These are phyloP conservation scores for Alternaria ventricosa DNA, from an alignment of 2,329 filamentous ascomycete species.

Conservation along the genomic window DNA sequence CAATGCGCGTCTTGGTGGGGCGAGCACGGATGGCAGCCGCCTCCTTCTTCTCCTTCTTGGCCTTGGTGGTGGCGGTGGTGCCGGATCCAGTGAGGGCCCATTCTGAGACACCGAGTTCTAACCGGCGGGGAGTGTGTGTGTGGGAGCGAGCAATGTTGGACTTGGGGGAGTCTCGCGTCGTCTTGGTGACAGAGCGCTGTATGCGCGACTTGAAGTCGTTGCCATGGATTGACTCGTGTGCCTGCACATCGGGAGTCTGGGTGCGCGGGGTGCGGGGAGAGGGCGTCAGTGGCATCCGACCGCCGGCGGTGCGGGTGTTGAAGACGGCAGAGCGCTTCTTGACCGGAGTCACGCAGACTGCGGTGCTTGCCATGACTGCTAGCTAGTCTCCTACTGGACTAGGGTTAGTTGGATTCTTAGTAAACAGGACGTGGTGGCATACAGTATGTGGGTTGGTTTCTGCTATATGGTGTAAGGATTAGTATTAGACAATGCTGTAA, in stretches of 20 bases:
- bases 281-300: conserved; percentile 91
- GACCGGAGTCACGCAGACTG: conserved; percentile 81
- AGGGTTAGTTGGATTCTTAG: conserved; percentile 25
- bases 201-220: conserved; percentile 81
- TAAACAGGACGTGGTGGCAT: conserved; percentile 16
- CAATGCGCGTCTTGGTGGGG: conserved; percentile 48
- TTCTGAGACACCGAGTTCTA: conserved; percentile 92
- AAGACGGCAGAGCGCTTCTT: conserved; percentile 96
- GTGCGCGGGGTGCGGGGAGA: conserved; percentile 73
- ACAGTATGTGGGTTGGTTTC: conserved; percentile 37
- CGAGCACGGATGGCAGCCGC: conserved; percentile 33
- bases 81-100: conserved; percentile 90
- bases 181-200: conserved; percentile 70
- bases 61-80: conserved; percentile 47
- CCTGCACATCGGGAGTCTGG: conserved; percentile 53
- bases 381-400: conserved; percentile 27
- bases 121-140: conserved; percentile 74
- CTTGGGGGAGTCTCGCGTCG: conserved; percentile 84
- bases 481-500: conserved; percentile 49
- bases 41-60: conserved; percentile 47
- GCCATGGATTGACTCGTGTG: conserved; percentile 72
- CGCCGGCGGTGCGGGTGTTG: conserved; percentile 89
- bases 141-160: conserved; percentile 84
- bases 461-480: conserved; percentile 44
- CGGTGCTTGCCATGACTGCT: conserved; percentile 76